These are phyloP conservation scores for Pseudozyma tsukubaensis DNA, from an alignment of 1,284 basidiomycete genomes.

Conservation along the genomic window DNA sequence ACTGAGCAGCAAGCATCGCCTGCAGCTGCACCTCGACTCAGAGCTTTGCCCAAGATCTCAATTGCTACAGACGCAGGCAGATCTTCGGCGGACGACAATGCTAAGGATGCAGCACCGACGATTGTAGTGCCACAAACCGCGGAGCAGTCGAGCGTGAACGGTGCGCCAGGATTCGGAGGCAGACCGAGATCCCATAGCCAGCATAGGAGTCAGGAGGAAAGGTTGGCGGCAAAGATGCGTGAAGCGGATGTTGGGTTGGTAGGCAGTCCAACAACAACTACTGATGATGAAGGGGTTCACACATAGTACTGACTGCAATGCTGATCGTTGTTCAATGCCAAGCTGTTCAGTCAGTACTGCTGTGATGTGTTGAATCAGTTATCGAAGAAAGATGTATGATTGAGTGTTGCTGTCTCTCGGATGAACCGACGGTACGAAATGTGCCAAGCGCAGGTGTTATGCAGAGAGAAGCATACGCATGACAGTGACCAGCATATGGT, in stretches of 20 bases:
- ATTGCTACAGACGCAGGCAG: conserved; percentile 13
- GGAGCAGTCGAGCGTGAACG: background rate
- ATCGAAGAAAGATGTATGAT: no score
- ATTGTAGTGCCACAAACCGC: background rate
- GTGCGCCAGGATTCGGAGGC: conserved; percentile 4
- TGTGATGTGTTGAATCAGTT: no score
- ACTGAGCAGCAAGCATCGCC: background rate
- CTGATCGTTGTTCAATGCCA: no score
- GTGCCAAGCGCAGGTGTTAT: no score
- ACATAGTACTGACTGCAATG: background rate
- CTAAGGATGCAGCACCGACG: no score
- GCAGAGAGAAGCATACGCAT: no score
- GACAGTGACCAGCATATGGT: no score
- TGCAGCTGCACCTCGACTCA: conserved; percentile 2
- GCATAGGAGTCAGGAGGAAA: conserved; percentile 41
- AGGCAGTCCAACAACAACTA: conserved; percentile 44
- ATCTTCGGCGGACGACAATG: conserved; percentile 2
- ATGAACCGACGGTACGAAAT: no score
- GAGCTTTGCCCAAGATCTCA: conserved; percentile 38
- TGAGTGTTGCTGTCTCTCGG: no score
- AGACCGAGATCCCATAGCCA: conserved; percentile 16
- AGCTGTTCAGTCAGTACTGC: background rate
- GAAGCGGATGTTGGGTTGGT: conserved; percentile 53
- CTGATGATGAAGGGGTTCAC: conserved; percentile 22
- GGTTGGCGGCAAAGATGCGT: conserved; percentile 47